Conservation (phyloP, 306 rosid species). For the Hippophae tibetana region DNA sequence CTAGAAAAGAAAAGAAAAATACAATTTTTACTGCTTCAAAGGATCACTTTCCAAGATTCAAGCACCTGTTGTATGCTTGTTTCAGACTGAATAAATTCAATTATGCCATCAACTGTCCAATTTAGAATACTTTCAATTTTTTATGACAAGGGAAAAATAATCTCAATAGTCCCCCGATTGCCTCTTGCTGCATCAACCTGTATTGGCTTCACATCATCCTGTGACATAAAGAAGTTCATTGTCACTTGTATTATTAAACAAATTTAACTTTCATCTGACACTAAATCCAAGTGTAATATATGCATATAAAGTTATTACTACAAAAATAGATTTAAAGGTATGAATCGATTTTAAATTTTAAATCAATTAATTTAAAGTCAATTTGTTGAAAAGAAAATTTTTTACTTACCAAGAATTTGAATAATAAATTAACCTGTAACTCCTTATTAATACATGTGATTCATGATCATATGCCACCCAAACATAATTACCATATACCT, state of each 20-base stretch:
- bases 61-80: slow-evolving; percentile 54
- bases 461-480: no score
- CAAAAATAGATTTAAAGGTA: no score
- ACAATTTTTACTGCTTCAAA: background rate
- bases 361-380: no score
- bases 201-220: slow-evolving; percentile 85
- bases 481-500: no score
- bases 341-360: no score
- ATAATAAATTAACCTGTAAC: no score
- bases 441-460: no score
- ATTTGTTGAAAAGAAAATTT: no score
- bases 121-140: slow-evolving; percentile 43
- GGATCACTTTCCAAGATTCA: slow-evolving; percentile 4
- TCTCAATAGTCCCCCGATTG: slow-evolving; percentile 50
- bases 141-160: slow-evolving; percentile 71
- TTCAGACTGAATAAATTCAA: slow-evolving; percentile 60
- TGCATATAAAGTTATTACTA: no score
- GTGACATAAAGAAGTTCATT: slow-evolving; percentile 18
- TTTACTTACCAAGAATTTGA: no score
- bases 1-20: no score
- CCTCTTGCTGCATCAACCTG: slow-evolving; percentile 72
- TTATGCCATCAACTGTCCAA: slow-evolving; percentile 70
- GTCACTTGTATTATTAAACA: background rate
- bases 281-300: background rate
- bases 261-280: background rate